phyloP scores from a whole-genome alignment of 1,284 basidiomycete species.

The Fereydounia khargensis region DNA sequence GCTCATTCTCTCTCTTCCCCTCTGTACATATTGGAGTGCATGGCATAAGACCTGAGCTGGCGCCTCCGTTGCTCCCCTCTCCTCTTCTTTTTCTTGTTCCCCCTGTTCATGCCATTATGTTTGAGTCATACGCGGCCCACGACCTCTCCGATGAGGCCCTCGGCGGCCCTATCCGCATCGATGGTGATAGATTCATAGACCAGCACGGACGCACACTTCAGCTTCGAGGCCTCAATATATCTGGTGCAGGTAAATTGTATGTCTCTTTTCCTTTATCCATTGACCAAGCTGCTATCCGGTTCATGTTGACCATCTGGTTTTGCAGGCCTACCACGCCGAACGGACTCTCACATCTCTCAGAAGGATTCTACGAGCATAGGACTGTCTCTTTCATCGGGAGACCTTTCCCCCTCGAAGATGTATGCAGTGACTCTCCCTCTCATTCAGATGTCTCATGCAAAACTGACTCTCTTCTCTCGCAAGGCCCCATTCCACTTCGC shows the following conservation, averaged over 20 bases:
- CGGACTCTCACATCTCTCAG: slow-evolving; percentile 27
- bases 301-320: slow-evolving; percentile 8
- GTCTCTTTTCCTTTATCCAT: no score
- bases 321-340: slow-evolving; percentile 23
- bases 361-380: slow-evolving; percentile 48
- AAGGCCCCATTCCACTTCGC: slow-evolving; percentile 50
- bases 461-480: slow-evolving; percentile 8
- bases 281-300: no score
- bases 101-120: slow-evolving; percentile 9
- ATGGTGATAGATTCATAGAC: slow-evolving; percentile 50
- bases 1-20: no score
- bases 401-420: slow-evolving; percentile 57
- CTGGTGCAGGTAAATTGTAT: slow-evolving; percentile 58
- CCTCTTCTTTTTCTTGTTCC: no score
- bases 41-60: no score
- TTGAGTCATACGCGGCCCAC: slow-evolving; percentile 20
- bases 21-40: no score
- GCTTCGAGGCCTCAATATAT: slow-evolving; percentile 58
- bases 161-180: slow-evolving; percentile 19
- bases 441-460: no score
- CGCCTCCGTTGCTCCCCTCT: no score
- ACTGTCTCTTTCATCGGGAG: slow-evolving; percentile 57
- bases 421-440: slow-evolving; percentile 36
- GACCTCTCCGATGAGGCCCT: slow-evolving; percentile 35
- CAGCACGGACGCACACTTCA: slow-evolving; percentile 49